phyloP scores from a whole-genome alignment of 805 yeast genomes.

The Wickerhamomyces chambardii region DNA sequence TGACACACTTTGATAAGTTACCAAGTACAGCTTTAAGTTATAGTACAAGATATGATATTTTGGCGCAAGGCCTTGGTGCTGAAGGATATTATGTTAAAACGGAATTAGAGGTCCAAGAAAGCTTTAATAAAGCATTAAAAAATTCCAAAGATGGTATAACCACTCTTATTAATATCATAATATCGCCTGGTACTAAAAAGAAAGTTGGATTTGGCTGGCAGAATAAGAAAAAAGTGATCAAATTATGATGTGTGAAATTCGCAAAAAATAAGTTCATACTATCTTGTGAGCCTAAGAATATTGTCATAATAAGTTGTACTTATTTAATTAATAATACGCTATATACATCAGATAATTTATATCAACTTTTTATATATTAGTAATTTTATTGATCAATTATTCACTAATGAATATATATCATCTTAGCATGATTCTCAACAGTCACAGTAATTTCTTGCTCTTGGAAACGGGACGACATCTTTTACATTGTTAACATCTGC shows the following conservation, averaged over 20 bases:
- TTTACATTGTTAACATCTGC: conserved; percentile 70
- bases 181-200: conserved; percentile 45
- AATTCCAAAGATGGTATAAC: conserved; percentile 22
- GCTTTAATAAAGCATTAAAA: conserved; percentile 27
- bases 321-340: too few species aligned
- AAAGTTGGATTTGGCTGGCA: conserved; percentile 65
- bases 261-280: too few species aligned
- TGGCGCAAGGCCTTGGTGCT: conserved; percentile 50
- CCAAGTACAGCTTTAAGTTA: conserved; percentile 55
- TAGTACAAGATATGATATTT: conserved; percentile 45
- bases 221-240: conserved; percentile 26
- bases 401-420: too few species aligned
- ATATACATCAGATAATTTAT: too few species aligned
- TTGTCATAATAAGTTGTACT: too few species aligned
- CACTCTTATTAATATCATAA: conserved; percentile 49
- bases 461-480: conserved; percentile 83
- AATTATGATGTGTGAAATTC: too few species aligned
- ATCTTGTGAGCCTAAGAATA: too few species aligned
- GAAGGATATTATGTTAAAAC: conserved; percentile 37
- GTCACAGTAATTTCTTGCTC: conserved; percentile 49
- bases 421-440: conserved; percentile 24
- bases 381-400: too few species aligned
- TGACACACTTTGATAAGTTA: conserved; percentile 17
- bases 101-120: conserved; percentile 26
- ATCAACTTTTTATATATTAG: too few species aligned